Percentiles rank a stretch among this genome's conserved stretches.
phyloP scores from a whole-genome alignment of 2,329 filamentous ascomycete genomes.

The Alternaria gansuensis region DNA sequence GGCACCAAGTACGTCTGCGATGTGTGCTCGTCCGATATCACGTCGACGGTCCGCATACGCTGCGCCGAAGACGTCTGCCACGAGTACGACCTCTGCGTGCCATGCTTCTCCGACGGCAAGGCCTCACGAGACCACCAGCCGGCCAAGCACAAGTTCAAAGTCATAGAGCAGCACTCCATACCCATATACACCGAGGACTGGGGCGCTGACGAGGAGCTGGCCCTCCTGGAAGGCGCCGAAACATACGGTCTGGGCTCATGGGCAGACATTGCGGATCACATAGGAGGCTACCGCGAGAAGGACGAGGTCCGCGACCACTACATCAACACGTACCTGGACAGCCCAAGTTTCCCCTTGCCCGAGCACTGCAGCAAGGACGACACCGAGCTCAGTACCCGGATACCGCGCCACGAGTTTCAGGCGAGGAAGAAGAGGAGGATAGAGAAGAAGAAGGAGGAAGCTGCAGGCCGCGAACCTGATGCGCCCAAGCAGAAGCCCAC shows the following conservation, averaged over 20 bases:
- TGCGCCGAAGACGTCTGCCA: conserved; percentile 80
- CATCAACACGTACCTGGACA: conserved; percentile 84
- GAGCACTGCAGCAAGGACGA: conserved; percentile 85
- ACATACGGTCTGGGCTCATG: conserved; percentile 96
- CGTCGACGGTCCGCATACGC: conserved; percentile 93
- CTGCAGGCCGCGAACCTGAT: conserved; percentile 81
- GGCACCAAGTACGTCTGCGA: conserved; percentile 92
- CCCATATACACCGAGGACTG: conserved; percentile 94
- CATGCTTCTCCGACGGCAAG: conserved; percentile 87
- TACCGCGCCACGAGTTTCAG: conserved; percentile 93
- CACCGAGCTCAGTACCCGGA: conserved; percentile 76
- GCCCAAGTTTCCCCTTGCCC: conserved; percentile 83
- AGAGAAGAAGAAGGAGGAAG: conserved; percentile 86
- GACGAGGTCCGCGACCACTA: conserved; percentile 98
- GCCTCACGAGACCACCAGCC: conserved; percentile 86
- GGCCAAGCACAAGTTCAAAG: conserved; percentile 83
- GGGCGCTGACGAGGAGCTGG: conserved; percentile 96
- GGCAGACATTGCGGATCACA: conserved; percentile 98
- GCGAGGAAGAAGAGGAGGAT: conserved; percentile 90
- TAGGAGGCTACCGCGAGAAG: conserved; percentile 91
- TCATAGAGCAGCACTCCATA: conserved; percentile 98
- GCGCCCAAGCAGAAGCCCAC: conserved; percentile 96
- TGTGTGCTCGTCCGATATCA: conserved; percentile 95
- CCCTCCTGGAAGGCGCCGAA: conserved; percentile 91
- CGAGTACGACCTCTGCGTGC: conserved; percentile 96